Percentiles rank a stretch among this genome's conserved stretches.
Evolutionary conservation across 2,329 filamentous ascomycete species (phyloP).

Genomic region (Nemania sp.): DNA sequence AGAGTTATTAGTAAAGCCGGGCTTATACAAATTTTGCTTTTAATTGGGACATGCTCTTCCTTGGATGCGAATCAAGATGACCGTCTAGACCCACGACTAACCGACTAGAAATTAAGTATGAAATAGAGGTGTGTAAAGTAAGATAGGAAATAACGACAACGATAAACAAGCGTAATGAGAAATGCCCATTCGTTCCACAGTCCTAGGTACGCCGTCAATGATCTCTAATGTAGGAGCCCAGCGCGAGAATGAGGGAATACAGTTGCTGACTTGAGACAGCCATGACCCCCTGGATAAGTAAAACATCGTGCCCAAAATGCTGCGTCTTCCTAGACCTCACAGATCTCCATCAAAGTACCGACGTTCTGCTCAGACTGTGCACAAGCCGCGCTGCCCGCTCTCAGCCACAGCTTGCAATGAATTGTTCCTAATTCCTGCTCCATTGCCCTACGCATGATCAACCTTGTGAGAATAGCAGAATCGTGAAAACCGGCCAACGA

Average conservation of each 20-base stretch:
- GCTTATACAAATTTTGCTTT: background rate
- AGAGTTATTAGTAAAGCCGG: too few species aligned
- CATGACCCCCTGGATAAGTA: background rate
- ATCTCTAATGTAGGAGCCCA: slow-evolving; percentile 24
- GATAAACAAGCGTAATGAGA: slow-evolving; percentile 7
- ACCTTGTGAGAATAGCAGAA: slow-evolving; percentile 25
- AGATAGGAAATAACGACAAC: background rate
- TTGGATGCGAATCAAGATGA: slow-evolving; percentile 39
- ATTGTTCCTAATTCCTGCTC: slow-evolving; percentile 22
- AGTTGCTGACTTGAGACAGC: slow-evolving; percentile 6
- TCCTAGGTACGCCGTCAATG: slow-evolving; percentile 35
- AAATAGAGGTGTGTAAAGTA: slow-evolving; percentile 17
- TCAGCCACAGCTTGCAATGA: slow-evolving; percentile 24
- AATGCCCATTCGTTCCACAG: slow-evolving; percentile 27
- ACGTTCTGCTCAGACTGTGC: slow-evolving; percentile 11
- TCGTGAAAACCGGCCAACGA: slow-evolving; percentile 34
- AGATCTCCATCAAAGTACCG: slow-evolving; percentile 10
- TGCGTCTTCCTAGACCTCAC: background rate
- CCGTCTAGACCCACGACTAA: slow-evolving; percentile 35
- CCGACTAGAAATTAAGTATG: slow-evolving; percentile 34
- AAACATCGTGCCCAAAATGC: slow-evolving; percentile 6
- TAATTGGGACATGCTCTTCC: slow-evolving; percentile 32
- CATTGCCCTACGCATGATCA: slow-evolving; percentile 24
- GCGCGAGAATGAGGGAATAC: slow-evolving; percentile 12
- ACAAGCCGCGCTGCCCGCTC: slow-evolving; percentile 10